phyloP scores from a whole-genome alignment of 2,329 filamentous ascomycete genomes.

The Macrophomina tecta region DNA sequence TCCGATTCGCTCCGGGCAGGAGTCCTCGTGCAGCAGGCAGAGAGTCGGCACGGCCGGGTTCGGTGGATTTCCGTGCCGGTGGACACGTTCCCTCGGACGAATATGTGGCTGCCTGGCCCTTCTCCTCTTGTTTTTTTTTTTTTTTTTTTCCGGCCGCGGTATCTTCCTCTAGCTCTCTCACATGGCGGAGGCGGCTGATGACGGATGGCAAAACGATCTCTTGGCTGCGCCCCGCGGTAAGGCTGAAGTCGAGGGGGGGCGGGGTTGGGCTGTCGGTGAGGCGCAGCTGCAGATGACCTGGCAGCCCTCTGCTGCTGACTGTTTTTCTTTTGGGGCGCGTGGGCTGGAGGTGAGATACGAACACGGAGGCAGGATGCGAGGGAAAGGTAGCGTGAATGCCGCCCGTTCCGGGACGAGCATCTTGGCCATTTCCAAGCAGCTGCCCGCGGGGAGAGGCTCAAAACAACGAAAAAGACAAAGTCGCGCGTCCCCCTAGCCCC shows the following conservation, averaged over 20 bases:
- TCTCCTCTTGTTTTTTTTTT: background rate
- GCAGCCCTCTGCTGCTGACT: constrained; percentile 7
- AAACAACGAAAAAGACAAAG: constrained; percentile 7
- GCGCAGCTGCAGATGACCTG: constrained; percentile 15
- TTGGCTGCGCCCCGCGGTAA: constrained; percentile 20
- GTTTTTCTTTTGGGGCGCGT: constrained; percentile 1
- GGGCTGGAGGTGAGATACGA: constrained; percentile 10
- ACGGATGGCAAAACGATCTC: background rate
- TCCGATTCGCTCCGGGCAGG: background rate
- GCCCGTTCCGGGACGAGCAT: background rate
- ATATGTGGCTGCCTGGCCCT: background rate
- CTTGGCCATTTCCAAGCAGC: background rate
- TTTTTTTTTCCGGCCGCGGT: background rate
- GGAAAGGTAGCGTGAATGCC: background rate
- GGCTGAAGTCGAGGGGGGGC: background rate
- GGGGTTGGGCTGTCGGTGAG: background rate
- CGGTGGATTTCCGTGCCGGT: background rate
- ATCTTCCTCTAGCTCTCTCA: background rate
- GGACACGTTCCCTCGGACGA: background rate
- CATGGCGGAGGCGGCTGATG: constrained; percentile 19
- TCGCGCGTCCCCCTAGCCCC: constrained; percentile 20
- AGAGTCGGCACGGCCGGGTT: background rate
- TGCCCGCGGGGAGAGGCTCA: constrained; percentile 8
- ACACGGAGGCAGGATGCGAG: background rate
- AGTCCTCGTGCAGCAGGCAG: background rate